Conservation (phyloP, 768 basidiomycete species). For the Tylopilus subfusipes region DNA sequence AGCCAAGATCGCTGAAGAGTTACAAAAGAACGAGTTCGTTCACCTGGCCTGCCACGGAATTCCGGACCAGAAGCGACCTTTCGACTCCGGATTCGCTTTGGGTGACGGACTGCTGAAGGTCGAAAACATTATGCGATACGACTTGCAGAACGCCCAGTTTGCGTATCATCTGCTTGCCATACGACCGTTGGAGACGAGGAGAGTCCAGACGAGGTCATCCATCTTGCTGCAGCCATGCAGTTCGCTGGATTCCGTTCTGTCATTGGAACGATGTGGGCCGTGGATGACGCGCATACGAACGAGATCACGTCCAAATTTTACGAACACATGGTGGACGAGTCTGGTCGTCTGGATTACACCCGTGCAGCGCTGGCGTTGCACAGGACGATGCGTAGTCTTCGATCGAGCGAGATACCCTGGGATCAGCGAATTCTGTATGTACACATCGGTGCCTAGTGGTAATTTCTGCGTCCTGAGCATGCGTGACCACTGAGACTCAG, state of each 20-base stretch:
- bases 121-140: neutral
- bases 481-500: neutral
- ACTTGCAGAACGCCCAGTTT: neutral
- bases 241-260: constrained; percentile 6
- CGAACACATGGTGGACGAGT: neutral
- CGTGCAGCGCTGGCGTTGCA: constrained; percentile 3
- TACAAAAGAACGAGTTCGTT: neutral
- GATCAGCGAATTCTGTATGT: constrained; percentile 6
- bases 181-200: neutral
- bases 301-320: constrained; percentile 10
- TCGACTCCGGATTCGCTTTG: neutral
- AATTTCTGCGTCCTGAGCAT: neutral
- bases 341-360: constrained; percentile 1
- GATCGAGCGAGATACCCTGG: neutral
- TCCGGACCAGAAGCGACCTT: neutral
- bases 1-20: neutral
- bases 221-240: constrained; percentile 1
- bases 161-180: neutral
- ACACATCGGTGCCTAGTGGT: neutral
- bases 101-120: neutral
- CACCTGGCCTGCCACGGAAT: neutral
- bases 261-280: constrained; percentile 4
- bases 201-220: neutral
- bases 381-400: neutral
- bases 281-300: neutral